These are phyloP conservation scores for Senna tora DNA, from an alignment of 306 rosid genomes.

Conservation along the genomic window DNA sequence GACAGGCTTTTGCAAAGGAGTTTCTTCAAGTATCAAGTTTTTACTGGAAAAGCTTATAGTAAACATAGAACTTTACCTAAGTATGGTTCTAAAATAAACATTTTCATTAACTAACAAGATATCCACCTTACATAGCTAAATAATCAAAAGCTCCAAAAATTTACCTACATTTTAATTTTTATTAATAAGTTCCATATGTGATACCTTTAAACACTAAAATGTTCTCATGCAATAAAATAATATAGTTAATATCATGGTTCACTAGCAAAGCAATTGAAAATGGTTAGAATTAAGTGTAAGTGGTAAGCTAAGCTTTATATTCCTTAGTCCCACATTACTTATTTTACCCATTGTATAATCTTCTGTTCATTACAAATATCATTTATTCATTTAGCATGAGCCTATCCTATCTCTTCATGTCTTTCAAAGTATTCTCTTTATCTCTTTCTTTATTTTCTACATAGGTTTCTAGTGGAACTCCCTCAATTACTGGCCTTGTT, in stretches of 20 bases:
- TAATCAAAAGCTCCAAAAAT: constrained; percentile 1
- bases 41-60: neutral
- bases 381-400: neutral
- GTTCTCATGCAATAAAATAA: constrained; percentile 16
- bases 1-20: neutral
- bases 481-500: too few relatives aligned
- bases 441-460: too few relatives aligned
- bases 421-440: neutral
- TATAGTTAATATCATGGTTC: neutral
- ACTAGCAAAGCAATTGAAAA: neutral
- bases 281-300: neutral
- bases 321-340: neutral
- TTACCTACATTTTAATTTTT: neutral
- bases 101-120: neutral
- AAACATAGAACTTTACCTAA: neutral
- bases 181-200: neutral
- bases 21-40: neutral
- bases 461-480: too few relatives aligned
- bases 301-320: neutral
- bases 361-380: neutral
- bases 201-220: neutral
- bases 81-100: neutral
- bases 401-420: too few relatives aligned
- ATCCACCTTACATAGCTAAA: neutral
- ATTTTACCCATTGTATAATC: neutral